phyloP scores from a whole-genome alignment of 768 basidiomycete species.

The Kwoniella bestiolae region DNA sequence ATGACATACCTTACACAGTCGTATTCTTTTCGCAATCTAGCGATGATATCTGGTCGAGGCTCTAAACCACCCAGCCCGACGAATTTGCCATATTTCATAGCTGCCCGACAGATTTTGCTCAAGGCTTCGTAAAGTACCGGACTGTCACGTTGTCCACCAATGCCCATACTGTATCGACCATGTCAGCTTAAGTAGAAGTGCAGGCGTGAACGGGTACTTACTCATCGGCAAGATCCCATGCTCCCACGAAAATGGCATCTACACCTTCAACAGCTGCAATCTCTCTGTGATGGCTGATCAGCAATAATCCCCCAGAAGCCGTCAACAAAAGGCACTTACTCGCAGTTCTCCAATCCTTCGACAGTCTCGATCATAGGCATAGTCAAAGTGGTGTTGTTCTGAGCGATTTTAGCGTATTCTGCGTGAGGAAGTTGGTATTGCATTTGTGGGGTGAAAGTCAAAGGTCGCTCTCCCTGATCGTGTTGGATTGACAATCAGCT shows the following conservation, averaged over 20 bases:
- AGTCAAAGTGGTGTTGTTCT: constrained; percentile 14
- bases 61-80: constrained; percentile 30
- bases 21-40: constrained; percentile 7
- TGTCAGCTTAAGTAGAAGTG: not conserved
- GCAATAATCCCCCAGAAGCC: too few relatives aligned
- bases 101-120: constrained; percentile 22
- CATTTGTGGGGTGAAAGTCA: constrained; percentile 24
- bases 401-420: constrained; percentile 4
- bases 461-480: constrained; percentile 15
- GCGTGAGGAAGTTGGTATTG: constrained; percentile 20
- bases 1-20: not conserved
- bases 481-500: not conserved
- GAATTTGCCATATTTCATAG: not conserved
- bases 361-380: constrained; percentile 31
- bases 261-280: constrained; percentile 21
- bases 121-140: constrained; percentile 19
- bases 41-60: constrained; percentile 15
- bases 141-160: constrained; percentile 21
- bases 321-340: not conserved
- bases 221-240: constrained; percentile 25
- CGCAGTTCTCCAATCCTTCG: constrained; percentile 26
- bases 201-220: not conserved
- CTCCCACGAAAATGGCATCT: constrained; percentile 20
- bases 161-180: constrained; percentile 19
- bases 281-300: not conserved